A percentile compares a stretch with the other conserved stretches of the same genome.
Conservation (phyloP, 163 green algal species). For the Chloromonas sp. region DNA sequence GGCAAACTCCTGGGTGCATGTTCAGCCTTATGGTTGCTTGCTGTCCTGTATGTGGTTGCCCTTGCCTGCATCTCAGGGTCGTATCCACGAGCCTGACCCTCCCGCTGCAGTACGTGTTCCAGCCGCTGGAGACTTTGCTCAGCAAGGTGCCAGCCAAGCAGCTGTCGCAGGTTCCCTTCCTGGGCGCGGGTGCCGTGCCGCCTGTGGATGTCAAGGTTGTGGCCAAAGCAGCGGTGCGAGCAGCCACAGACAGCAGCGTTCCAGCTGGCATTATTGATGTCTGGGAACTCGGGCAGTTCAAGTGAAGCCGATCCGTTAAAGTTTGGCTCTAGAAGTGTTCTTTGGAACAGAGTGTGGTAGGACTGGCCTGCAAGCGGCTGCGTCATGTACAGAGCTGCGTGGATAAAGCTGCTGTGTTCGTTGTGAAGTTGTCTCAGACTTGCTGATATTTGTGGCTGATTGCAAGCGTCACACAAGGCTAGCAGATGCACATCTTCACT, state of each 20-base stretch:
- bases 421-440: too few species aligned
- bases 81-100: constrained; percentile 39
- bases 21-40: background rate
- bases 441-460: too few species aligned
- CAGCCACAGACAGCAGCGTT: constrained; percentile 66
- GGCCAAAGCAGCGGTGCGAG: constrained; percentile 67
- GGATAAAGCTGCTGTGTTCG: too few species aligned
- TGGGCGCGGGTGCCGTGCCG: constrained; percentile 64
- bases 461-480: too few species aligned
- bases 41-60: background rate
- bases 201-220: constrained; percentile 66
- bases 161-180: constrained; percentile 58
- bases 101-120: constrained; percentile 62
- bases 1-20: too few species aligned
- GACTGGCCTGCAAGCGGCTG: too few species aligned
- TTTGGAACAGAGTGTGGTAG: too few species aligned
- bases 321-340: background rate
- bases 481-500: too few species aligned
- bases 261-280: constrained; percentile 55
- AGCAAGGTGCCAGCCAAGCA: constrained; percentile 20
- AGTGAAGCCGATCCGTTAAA: background rate
- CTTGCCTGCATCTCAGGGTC: constrained; percentile 4
- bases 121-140: constrained; percentile 60
- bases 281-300: background rate
- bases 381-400: too few species aligned